Percentiles rank a stretch among this genome's conserved stretches.
These are phyloP conservation scores for Fusarium piperis DNA, from an alignment of 2,329 filamentous ascomycete genomes.

Conservation along the genomic window DNA sequence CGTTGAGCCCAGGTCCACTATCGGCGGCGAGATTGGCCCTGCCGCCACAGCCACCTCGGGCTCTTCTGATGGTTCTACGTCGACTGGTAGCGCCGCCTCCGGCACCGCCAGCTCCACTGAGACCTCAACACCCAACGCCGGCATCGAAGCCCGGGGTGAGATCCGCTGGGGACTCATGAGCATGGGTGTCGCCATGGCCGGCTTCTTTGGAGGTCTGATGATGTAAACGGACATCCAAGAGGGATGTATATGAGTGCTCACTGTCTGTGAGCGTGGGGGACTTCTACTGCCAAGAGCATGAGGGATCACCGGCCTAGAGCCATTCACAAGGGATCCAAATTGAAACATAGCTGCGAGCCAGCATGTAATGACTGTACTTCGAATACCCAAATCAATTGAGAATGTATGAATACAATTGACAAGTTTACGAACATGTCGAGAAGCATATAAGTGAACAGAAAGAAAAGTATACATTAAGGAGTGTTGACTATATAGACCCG, in stretches of 20 bases:
- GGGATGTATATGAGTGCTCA: not conserved
- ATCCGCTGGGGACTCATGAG: slow-evolving; percentile 41
- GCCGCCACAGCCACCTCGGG: slow-evolving; percentile 17
- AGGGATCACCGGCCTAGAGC: slow-evolving; percentile 4
- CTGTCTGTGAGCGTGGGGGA: not conserved
- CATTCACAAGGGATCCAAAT: not conserved
- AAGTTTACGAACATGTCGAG: not conserved
- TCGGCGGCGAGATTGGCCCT: slow-evolving; percentile 28
- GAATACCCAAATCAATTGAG: not conserved
- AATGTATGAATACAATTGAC: not conserved
- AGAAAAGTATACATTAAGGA: not conserved
- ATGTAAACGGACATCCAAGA: slow-evolving; percentile 6
- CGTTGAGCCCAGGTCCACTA: slow-evolving; percentile 32
- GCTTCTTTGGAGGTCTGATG: slow-evolving; percentile 36
- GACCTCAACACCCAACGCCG: slow-evolving; percentile 27
- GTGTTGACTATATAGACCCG: not conserved
- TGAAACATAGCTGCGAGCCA: not conserved
- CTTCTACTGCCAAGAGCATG: slow-evolving; percentile 1
- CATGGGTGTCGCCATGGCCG: slow-evolving; percentile 31
- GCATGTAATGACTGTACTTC: not conserved
- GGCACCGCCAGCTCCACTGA: slow-evolving; percentile 12
- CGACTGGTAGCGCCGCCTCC: not conserved
- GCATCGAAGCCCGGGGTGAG: slow-evolving; percentile 28
- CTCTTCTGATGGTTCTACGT: not conserved
- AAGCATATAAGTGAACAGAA: not conserved